Base-by-base conservation (phyloP, 257 asterid species). In the Ocimum tenuiflorum region DNA sequence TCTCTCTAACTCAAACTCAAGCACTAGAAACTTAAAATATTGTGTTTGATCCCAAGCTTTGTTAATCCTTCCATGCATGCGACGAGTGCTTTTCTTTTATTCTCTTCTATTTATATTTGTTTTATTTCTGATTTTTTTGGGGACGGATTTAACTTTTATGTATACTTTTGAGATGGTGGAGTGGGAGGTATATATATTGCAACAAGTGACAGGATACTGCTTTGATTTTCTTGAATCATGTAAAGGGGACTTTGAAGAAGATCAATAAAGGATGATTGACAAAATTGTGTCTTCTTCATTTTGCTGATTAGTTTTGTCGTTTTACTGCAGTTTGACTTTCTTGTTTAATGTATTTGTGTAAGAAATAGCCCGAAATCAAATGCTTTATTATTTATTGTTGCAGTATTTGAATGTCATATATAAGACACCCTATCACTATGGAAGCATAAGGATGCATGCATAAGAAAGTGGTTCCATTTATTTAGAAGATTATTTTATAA, bases 1-100 rank as follows among this genome's bases (percentile, higher is more conserved):
- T 74, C 87, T 42, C 54, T 88, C 72, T 78, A 11, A 73, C 69
- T 64, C 43, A 19, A 20, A 41, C 18, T 52, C 3, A 73, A 60
- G 10, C 13, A 36, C 6, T 52, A 27, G 27, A n/a, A 8, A 11
- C 2, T 0, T 1, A 11, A 10, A 10, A 3, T 53, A 8, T 22
- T 17, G 11, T 52, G 13, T 6, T 52, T 52, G 18, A 31, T 56
- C 31, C 3, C 13, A 4, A 23, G 10, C 42, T 29, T 60, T 63
- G 33, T 60, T 69, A 53, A 70, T 54, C 51, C 19, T 46, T 42
- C 38, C 51, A 39, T 73, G 81, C 50, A 46, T 71, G 17, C 1
- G 17, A 1, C 15, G 76, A 67, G 71, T 73, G 76, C 3, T 46
- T 69, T 51, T 6, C 1, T 55, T 31, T 55, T 8, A n/a, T 1